A percentile compares a stretch with the other conserved stretches of the same genome.
These are phyloP conservation scores for Alternaria burnsii DNA, from an alignment of 2,329 filamentous ascomycete genomes.

Conservation along the genomic window DNA sequence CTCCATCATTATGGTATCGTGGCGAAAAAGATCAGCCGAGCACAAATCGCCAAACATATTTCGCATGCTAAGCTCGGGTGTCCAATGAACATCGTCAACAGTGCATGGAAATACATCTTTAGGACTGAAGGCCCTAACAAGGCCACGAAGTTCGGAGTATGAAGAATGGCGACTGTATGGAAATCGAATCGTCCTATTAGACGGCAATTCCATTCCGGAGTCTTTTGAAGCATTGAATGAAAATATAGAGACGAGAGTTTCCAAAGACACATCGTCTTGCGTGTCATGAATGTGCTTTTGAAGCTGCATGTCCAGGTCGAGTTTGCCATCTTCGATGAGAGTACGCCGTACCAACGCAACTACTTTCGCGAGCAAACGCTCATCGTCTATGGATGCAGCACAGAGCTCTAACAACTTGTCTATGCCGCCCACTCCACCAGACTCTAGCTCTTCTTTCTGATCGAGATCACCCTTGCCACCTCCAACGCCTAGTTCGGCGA, in stretches of 20 bases:
- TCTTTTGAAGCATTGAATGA: slow-evolving; percentile 23
- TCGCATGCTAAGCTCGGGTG: slow-evolving; percentile 68
- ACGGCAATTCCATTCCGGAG: neutral
- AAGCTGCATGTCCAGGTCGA: slow-evolving; percentile 40
- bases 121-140: slow-evolving; percentile 74
- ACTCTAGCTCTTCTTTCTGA: slow-evolving; percentile 71
- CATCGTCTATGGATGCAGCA: slow-evolving; percentile 47
- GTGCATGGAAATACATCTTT: slow-evolving; percentile 86
- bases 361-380: slow-evolving; percentile 47
- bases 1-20: slow-evolving; percentile 69
- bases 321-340: slow-evolving; percentile 24
- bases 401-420: slow-evolving; percentile 64
- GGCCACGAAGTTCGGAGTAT: slow-evolving; percentile 76
- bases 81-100: slow-evolving; percentile 69
- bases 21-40: slow-evolving; percentile 65
- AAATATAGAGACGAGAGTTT: slow-evolving; percentile 45
- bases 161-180: slow-evolving; percentile 92
- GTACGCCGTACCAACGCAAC: slow-evolving; percentile 45
- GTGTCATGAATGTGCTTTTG: slow-evolving; percentile 31
- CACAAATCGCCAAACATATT: slow-evolving; percentile 77
- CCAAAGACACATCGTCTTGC: slow-evolving; percentile 39
- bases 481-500: slow-evolving; percentile 78
- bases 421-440: slow-evolving; percentile 59
- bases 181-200: slow-evolving; percentile 61
- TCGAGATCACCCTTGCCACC: slow-evolving; percentile 81